phyloP scores from a whole-genome alignment of 2,329 filamentous ascomycete genomes.

The Scedosporium dehoogii region DNA sequence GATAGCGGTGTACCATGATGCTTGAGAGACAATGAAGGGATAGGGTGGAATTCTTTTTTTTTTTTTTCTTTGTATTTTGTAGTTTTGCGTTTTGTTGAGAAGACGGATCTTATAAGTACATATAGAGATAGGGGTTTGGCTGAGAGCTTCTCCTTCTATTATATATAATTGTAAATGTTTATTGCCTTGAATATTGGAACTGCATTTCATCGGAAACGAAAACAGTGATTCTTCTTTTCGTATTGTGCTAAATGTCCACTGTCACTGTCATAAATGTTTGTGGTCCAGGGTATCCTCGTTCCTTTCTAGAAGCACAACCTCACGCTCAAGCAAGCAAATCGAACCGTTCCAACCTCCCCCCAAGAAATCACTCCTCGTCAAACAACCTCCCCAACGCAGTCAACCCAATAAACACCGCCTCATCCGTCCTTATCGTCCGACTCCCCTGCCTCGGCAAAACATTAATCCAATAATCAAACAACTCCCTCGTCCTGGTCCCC shows the following conservation, averaged over 20 bases:
- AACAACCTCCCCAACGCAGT: constrained; percentile 55
- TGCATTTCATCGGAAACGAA: background rate
- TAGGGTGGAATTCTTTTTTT: background rate
- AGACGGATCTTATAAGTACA: background rate
- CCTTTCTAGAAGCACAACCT: background rate
- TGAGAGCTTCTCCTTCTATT: constrained; percentile 1
- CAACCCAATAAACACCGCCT: constrained; percentile 70
- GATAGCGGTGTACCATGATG: constrained; percentile 18
- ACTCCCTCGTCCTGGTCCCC: constrained; percentile 52
- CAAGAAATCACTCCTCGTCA: constrained; percentile 20
- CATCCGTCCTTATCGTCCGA: constrained; percentile 73
- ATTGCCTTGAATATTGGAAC: background rate
- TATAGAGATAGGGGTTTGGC: background rate
- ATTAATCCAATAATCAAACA: constrained; percentile 82
- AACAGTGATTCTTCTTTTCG: background rate
- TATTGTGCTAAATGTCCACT: background rate
- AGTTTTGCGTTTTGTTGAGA: background rate
- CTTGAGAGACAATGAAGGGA: background rate
- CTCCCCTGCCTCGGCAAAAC: constrained; percentile 72
- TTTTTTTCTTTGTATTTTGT: background rate
- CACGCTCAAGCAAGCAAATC: background rate
- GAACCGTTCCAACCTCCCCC: too few relatives aligned
- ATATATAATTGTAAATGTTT: background rate
- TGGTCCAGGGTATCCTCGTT: background rate
- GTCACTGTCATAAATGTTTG: background rate